Base-by-base conservation (phyloP, 78 protist species). In the Tieghemostelium lacteum region DNA sequence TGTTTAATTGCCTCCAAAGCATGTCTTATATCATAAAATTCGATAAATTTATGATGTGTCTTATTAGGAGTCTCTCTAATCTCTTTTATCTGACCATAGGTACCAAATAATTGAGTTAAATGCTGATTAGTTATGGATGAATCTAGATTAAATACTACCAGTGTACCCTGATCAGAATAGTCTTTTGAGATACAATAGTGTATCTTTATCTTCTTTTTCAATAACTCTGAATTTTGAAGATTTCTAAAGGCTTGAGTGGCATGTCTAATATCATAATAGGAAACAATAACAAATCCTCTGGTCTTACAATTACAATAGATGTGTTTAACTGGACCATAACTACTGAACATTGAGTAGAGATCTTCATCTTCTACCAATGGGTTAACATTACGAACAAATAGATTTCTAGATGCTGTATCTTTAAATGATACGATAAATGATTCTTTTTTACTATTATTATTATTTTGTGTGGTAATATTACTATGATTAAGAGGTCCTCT, bases 51-150 rank as follows among this genome's bases (percentile, higher is more conserved):
- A 49, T 96, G 96, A 42, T 63, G 93, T 62, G 73, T n/a, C 66
- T 95, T 95, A 92, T 95, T 85, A 12, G 98, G 96, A 0, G 97
- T 88, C n/a, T 93, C 96, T 19, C 98, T 16, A 24, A 96, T 93
- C 60, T 94, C 98, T 73, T 76, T 77, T 20, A 96, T 64, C 34
- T 83, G 91, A 26, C 98, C 98, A 50, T 50, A 88, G 20, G 34
- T 24, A 34, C 73, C 88, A 69, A 96, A 96, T 14, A 74, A 16
- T 14, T 40, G 26, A 34, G 10, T 8, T 8, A 96, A 45, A 1
- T 60, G 88, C n/a, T 77, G 76, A 37, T 72, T 92, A 1, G 92
- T 40, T 0, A 60, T 62, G 26, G 26, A 10, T 0, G 93, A 69
- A 31, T 86, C 87, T 16, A 93, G n/a, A 75, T 94, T 94, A 66